phyloP scores from a whole-genome alignment of 345 rosid genomes.

The Triadica sebifera region DNA sequence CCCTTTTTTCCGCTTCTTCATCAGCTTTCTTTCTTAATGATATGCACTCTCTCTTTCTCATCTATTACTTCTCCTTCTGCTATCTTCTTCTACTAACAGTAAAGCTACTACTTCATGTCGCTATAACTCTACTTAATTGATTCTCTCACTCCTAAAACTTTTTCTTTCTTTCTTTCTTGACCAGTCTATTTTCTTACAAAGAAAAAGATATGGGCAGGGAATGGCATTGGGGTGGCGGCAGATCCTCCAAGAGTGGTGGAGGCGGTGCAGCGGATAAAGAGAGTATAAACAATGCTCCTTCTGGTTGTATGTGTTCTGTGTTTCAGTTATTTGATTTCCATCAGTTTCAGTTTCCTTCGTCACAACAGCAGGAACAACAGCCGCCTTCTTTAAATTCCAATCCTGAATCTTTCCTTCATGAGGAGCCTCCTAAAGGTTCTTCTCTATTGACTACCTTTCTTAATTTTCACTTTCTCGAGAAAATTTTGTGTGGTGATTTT shows the following conservation, averaged over 20 bases:
- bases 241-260: conserved; percentile 35
- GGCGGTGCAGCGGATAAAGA: not conserved
- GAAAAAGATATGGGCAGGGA: conserved; percentile 52
- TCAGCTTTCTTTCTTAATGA: conserved; percentile 6
- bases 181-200: not conserved
- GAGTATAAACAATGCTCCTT: conserved; percentile 1
- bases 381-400: conserved; percentile 37
- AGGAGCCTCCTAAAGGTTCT: conserved; percentile 44
- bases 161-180: conserved; percentile 13
- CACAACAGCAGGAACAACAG: conserved; percentile 46
- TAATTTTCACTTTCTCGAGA: not conserved
- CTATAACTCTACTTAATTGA: conserved; percentile 15
- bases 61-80: not conserved
- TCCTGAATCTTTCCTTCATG: conserved; percentile 28
- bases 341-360: conserved; percentile 45
- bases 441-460: not conserved
- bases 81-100: not conserved
- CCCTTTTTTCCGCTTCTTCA: conserved; percentile 39
- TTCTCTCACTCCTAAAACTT: not conserved
- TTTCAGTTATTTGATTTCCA: conserved; percentile 76
- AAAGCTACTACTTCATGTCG: not conserved
- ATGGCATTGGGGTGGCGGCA: conserved; percentile 41
- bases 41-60: not conserved
- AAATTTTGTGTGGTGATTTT: not conserved
- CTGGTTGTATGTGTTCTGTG: conserved; percentile 83